Evolutionary conservation across 1,284 basidiomycete genomes (phyloP).

Genomic region (Kwoniella shivajii): DNA sequence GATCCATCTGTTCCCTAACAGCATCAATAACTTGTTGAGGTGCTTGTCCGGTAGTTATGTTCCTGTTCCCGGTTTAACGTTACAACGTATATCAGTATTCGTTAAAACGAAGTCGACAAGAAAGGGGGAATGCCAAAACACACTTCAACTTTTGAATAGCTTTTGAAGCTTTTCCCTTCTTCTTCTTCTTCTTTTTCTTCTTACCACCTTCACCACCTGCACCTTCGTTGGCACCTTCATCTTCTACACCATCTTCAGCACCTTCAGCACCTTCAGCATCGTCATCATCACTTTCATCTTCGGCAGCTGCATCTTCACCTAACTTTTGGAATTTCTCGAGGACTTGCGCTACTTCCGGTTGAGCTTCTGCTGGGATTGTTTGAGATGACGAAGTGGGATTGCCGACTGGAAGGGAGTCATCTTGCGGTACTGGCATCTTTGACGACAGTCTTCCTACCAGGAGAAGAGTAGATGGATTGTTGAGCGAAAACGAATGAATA

Average conservation of each 20-base stretch:
- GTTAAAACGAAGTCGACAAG: no score
- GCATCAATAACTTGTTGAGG: conserved; percentile 48
- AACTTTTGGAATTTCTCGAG: conserved; percentile 41
- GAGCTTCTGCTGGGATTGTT: conserved; percentile 12
- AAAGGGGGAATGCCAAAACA: conserved; percentile 13
- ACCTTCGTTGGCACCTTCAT: conserved; percentile 21
- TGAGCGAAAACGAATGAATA: background rate
- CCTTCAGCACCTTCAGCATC: conserved; percentile 29
- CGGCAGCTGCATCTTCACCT: conserved; percentile 26
- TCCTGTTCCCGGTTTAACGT: no score
- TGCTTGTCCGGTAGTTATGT: conserved; percentile 39
- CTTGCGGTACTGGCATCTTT: conserved; percentile 34
- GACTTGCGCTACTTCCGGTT: conserved; percentile 28
- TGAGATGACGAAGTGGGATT: conserved; percentile 18
- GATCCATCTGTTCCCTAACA: conserved; percentile 45
- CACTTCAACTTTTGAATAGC: conserved; percentile 49
- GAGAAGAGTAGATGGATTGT: background rate
- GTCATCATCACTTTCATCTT: conserved; percentile 29
- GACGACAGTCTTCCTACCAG: background rate
- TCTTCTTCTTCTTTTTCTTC: conserved; percentile 53
- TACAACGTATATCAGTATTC: no score
- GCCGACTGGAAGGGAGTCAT: conserved; percentile 27
- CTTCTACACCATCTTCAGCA: conserved; percentile 17
- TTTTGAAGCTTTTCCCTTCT: conserved; percentile 52
- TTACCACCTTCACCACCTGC: conserved; percentile 29